Evolutionary conservation across 345 rosid genomes (phyloP), one percentile per base, ranked within the genome.

Genomic region (Conringia planisiliqua): DNA sequence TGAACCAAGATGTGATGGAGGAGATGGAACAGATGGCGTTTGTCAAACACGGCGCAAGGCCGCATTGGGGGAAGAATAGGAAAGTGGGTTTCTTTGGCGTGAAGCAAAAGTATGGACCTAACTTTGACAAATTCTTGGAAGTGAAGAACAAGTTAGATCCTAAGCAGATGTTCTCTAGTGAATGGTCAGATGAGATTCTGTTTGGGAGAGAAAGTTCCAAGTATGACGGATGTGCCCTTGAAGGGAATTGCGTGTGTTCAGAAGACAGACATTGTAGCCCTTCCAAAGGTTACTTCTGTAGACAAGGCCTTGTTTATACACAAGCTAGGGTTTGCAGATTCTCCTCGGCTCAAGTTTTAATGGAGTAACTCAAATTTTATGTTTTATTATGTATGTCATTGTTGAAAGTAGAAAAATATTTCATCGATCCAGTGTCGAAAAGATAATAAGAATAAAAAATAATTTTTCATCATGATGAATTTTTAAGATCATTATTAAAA

Each of bases 11-110:
- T 44, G 78, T 83, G 29, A 84, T 86, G 91, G 98, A 90, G 81
- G 97, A 94, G 83, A 74, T 91, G 14, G 97, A 94, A 88, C 97
- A 91, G 71, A 84, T 94, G 73, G 98, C 96, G 4, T 89, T 94
- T 74, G 67, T 87, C 67, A 88, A 88, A 64, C 35, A 91, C 18
- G 87, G 84, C n/a, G 97, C 97, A 0, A 88, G 71, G 70, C 95
- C 98, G 0, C 98, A 94, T 63, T 94, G 96, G 96, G 92, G 85
- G 6, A 94, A 94, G 79, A 94, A 91, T 39, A 84, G 90, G 78
- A 90, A 88, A 67, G 14, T 82, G 38, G 92, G 88, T 9, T 91
- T 94, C 85, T 42, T 72, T 14, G 83, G 83, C 6, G 93, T 87
- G 59, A 82, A 82, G 72, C 51, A n/a, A 14, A 94, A 88, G 85